A percentile compares a stretch with the other conserved stretches of the same genome.
These are phyloP conservation scores for Aspergillus conjunctus DNA, from an alignment of 495 filamentous ascomycete species.

Conservation along the genomic window DNA sequence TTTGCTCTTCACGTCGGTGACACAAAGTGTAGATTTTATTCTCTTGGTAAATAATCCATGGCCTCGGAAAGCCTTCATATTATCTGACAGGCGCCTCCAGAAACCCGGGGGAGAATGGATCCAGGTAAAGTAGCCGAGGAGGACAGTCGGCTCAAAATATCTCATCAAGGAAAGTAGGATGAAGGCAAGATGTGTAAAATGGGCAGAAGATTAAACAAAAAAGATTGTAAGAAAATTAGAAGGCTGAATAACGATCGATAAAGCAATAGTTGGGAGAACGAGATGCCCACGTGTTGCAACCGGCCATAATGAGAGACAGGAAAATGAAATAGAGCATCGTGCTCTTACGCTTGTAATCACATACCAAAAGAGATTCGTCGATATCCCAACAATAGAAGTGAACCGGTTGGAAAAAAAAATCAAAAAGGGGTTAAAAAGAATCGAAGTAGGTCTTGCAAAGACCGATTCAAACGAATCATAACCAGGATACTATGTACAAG, in stretches of 20 bases:
- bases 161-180: conserved; percentile 21
- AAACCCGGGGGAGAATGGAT: conserved; percentile 11
- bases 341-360: conserved; percentile 39
- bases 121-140: conserved; percentile 13
- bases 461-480: conserved; percentile 29
- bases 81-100: conserved; percentile 19
- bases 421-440: conserved; percentile 17
- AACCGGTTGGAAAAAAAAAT: conserved; percentile 25
- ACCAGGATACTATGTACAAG: conserved; percentile 32
- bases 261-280: conserved; percentile 24
- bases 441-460: conserved; percentile 24
- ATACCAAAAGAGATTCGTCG: conserved; percentile 48
- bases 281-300: conserved; percentile 30
- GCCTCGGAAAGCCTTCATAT: conserved; percentile 9
- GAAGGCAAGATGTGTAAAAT: conserved; percentile 21
- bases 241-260: conserved; percentile 22
- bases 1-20: conserved; percentile 5
- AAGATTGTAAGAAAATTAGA: conserved; percentile 24
- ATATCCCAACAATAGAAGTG: conserved; percentile 32
- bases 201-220: conserved; percentile 22
- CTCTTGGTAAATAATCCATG: conserved; percentile 13
- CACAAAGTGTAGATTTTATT: conserved; percentile 26
- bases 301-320: conserved; percentile 45
- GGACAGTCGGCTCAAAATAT: conserved; percentile 16
- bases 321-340: conserved; percentile 36